phyloP scores from a whole-genome alignment of 106 monocot genomes.

The Posidonia australis region DNA sequence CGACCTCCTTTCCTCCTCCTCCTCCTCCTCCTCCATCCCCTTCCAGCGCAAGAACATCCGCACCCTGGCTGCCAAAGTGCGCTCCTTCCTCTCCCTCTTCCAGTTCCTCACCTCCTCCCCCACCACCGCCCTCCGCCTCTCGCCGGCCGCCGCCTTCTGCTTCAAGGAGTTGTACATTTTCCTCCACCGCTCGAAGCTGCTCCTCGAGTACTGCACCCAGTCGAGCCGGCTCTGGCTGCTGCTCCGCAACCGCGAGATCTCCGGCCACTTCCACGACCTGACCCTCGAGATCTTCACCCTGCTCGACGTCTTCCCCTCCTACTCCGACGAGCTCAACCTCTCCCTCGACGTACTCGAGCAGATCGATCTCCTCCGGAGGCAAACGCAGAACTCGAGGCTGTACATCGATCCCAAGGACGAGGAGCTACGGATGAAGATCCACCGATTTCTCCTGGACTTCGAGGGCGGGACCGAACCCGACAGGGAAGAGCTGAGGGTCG shows the following conservation, averaged over 20 bases:
- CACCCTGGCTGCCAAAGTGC: conserved; percentile 33
- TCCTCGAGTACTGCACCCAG: conserved; percentile 63
- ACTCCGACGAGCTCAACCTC: conserved; percentile 27
- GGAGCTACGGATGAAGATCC: conserved; percentile 33
- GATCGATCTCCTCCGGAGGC: conserved; percentile 38
- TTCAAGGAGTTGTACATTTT: conserved; percentile 77
- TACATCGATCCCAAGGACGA: conserved; percentile 45
- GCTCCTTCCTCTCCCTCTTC: conserved; percentile 38
- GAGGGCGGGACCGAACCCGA: conserved; percentile 37
- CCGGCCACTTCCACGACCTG: conserved; percentile 67
- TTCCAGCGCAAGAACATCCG: conserved; percentile 47
- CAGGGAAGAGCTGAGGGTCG: conserved; percentile 19
- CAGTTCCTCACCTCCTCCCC: conserved; percentile 19
- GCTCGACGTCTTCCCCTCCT: conserved; percentile 64
- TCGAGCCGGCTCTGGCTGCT: conserved; percentile 59
- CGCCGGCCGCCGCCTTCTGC: conserved; percentile 36
- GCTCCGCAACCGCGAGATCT: conserved; percentile 37
- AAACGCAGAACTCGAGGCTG: conserved; percentile 26
- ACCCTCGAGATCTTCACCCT: conserved; percentile 61
- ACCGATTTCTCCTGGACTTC: conserved; percentile 44
- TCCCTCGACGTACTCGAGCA: conserved; percentile 37
- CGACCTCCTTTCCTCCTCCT: conserved; percentile 19
- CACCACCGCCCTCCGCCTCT: not conserved
- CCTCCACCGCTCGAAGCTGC: conserved; percentile 40
- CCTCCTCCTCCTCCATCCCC: not conserved